A percentile compares a stretch with the other conserved stretches of the same genome.
phyloP scores from a whole-genome alignment of 352 stramenopile species.

The Thalassiosira mediterranea region DNA sequence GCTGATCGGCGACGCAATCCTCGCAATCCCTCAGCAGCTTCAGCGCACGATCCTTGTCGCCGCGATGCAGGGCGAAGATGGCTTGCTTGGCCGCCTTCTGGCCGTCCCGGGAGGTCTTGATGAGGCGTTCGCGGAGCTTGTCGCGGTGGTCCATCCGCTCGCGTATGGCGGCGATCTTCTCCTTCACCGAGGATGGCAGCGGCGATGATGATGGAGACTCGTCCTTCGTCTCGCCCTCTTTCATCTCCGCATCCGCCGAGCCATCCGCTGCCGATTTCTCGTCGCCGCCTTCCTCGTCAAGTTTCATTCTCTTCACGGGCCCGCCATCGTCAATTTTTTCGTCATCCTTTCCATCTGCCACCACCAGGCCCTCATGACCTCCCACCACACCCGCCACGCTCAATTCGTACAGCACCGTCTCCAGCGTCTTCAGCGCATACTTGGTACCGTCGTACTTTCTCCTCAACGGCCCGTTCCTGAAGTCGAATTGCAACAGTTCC shows the following conservation, averaged over 20 bases:
- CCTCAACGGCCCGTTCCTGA: constrained; percentile 90
- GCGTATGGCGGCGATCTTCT: constrained; percentile 63
- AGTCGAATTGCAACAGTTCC: constrained; percentile 92
- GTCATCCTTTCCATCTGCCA: constrained; percentile 15
- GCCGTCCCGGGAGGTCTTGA: constrained; percentile 93
- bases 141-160: constrained; percentile 89
- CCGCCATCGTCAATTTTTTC: too few relatives aligned
- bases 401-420: constrained; percentile 94
- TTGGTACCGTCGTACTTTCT: constrained; percentile 95
- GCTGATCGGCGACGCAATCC: constrained; percentile 72
- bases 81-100: constrained; percentile 94
- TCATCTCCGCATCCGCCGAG: neutral
- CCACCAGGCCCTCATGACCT: neutral
- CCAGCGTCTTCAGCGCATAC: constrained; percentile 92
- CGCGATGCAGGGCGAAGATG: constrained; percentile 93
- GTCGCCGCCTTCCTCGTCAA: neutral
- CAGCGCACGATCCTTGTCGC: constrained; percentile 78
- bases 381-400: constrained; percentile 76
- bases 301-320: constrained; percentile 18
- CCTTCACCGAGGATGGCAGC: constrained; percentile 14
- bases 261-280: constrained; percentile 24
- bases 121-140: constrained; percentile 91
- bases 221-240: neutral
- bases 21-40: constrained; percentile 70
- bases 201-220: constrained; percentile 7